These are phyloP conservation scores for Xylariaceae sp. DNA, from an alignment of 2,329 filamentous ascomycete genomes.

Conservation along the genomic window DNA sequence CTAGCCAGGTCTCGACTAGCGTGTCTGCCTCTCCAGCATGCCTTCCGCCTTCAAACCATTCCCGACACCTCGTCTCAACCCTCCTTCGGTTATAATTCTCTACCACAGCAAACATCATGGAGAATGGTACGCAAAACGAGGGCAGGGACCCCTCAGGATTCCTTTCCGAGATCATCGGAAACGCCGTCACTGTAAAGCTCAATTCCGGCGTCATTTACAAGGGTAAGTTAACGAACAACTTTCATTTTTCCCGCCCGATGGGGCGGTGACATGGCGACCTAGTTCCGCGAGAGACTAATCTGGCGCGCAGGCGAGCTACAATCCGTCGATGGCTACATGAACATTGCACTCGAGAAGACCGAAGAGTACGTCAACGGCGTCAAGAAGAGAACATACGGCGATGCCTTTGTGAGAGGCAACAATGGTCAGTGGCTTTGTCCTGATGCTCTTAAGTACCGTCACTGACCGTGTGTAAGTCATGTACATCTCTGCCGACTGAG, in stretches of 20 bases:
- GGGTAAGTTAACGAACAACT: slow-evolving; percentile 48
- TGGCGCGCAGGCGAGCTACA: slow-evolving; percentile 71
- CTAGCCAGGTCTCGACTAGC: too few relatives aligned
- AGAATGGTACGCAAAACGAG: slow-evolving; percentile 66
- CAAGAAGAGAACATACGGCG: slow-evolving; percentile 77
- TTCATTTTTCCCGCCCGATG: not conserved
- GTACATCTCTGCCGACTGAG: slow-evolving; percentile 63
- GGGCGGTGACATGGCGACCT: not conserved
- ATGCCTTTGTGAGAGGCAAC: slow-evolving; percentile 93
- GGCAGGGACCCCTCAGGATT: slow-evolving; percentile 92
- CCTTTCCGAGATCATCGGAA: slow-evolving; percentile 88
- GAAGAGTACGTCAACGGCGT: slow-evolving; percentile 84
- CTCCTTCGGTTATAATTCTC: not conserved
- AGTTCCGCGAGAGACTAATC: slow-evolving; percentile 17
- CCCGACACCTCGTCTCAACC: not conserved
- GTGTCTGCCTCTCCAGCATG: not conserved
- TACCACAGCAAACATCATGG: slow-evolving; percentile 48
- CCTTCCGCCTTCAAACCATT: not conserved
- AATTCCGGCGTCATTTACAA: slow-evolving; percentile 99
- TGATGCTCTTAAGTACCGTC: not conserved
- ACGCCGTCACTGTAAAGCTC: slow-evolving; percentile 90
- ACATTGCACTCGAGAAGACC: slow-evolving; percentile 95
- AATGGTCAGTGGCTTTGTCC: slow-evolving; percentile 57
- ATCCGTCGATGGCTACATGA: slow-evolving; percentile 99
- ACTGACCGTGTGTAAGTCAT: slow-evolving; percentile 46